Base-by-base conservation (phyloP, 805 yeast species). In the Yamadazyma sp. region DNA sequence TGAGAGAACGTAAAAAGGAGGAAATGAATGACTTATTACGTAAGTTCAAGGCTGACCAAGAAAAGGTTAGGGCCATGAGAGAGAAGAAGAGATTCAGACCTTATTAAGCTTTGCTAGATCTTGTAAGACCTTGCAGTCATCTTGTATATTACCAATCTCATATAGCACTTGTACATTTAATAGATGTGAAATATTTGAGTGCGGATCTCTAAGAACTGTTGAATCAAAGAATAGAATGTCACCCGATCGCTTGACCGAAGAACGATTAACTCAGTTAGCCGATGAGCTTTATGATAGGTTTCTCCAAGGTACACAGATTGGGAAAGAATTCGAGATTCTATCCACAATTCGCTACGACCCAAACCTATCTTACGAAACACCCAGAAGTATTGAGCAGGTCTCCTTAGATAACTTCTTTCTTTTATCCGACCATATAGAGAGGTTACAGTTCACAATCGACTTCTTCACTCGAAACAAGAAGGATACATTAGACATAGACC, bases 1-100 rank as follows among this genome's bases (percentile, higher is more conserved):
- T 93, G 49, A 81, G 99, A 62, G 96, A 93, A 59, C 77, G 79
- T 54, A 91, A 90, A 75, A 93, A 93, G 70, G 78, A 75, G 46
- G 96, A 91, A 61, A 88, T 93, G 86, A 86, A 87, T 56, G 89
- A 86, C 38, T 69, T 93, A 55, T 70, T 93, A 55, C 70, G 62
- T 40, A 87, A 89, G 57, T 93, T 90, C 67, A 88, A 86, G 59
- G 80, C 80, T 44, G 99, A 93, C 62, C 97, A 93, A 66, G 91
- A 82, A 50, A 81, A 81, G 59, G 85, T 93, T 37, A 77, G 75
- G 49, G 62, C 73, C 44, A 80, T 93, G 82, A 86, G 76, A 58
- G 89, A 84, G 48, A 83, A 78, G 70, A 82, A 82, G 58, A 78
- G 81, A 55, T 90, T 91, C 64, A 82, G 80, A 54, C 99, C 98